phyloP scores from a whole-genome alignment of 108 stramenopile species.

The Pseudonitzschia multiseries region DNA sequence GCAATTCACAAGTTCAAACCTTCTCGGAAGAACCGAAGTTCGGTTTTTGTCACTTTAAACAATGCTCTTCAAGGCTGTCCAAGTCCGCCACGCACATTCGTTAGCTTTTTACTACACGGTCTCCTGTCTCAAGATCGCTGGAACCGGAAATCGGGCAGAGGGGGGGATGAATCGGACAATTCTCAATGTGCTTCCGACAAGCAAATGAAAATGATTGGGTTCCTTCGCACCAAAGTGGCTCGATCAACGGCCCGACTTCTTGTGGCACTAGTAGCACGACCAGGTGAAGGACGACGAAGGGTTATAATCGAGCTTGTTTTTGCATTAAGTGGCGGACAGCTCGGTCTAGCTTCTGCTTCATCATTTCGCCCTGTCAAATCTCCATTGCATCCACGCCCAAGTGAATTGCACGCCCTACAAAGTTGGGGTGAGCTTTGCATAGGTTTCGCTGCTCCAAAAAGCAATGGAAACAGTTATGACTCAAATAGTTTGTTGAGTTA shows the following conservation, averaged over 20 bases:
- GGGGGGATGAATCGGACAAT: slow-evolving; percentile 8
- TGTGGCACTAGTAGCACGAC: slow-evolving; percentile 83
- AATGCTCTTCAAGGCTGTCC: slow-evolving; percentile 79
- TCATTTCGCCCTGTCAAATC: slow-evolving; percentile 3
- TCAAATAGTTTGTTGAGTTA: slow-evolving; percentile 66
- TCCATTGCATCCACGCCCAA: not conserved
- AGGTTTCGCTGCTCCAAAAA: slow-evolving; percentile 83
- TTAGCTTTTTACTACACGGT: slow-evolving; percentile 83
- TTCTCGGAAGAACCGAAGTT: slow-evolving; percentile 19
- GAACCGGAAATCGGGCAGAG: slow-evolving; percentile 2
- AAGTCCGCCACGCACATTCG: slow-evolving; percentile 74
- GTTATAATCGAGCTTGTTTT: slow-evolving; percentile 82
- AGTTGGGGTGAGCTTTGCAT: slow-evolving; percentile 86
- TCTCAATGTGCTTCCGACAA: slow-evolving; percentile 2
- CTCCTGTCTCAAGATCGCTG: slow-evolving; percentile 78
- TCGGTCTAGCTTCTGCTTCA: slow-evolving; percentile 17
- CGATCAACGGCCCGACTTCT: slow-evolving; percentile 77
- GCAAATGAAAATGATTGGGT: slow-evolving; percentile 19
- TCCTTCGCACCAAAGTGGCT: slow-evolving; percentile 46
- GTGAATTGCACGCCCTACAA: slow-evolving; percentile 63
- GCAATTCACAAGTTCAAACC: slow-evolving; percentile 80
- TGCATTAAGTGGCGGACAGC: slow-evolving; percentile 72
- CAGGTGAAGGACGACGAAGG: slow-evolving; percentile 89
- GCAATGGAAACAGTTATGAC: slow-evolving; percentile 52
- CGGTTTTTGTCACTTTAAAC: slow-evolving; percentile 18